Base-by-base conservation (phyloP, 805 yeast species). In the Starmerella riodocensis region DNA sequence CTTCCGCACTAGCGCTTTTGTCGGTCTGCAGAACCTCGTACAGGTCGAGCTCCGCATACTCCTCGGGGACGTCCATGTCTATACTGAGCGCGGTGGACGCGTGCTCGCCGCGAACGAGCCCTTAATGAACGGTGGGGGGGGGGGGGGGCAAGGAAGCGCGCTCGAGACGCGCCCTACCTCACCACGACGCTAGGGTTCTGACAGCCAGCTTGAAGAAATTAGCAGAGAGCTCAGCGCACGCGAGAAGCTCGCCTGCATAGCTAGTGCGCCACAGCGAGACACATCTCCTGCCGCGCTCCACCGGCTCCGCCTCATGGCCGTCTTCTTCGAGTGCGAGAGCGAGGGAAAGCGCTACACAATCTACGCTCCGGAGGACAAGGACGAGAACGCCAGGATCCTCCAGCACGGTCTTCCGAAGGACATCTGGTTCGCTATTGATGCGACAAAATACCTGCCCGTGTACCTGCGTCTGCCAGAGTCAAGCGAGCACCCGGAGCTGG, bases 391-490 rank as follows among this genome's bases (percentile, higher is more conserved):
- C 3, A 20, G 17, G 17, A 38, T 75, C 37, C 70, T 81, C 41
- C 74, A 73, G 53, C 69, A 72, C 49, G 81, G 86, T 1, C 68
- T 70, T 45, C 74, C 73, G 20, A 70, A 70, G 42, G 76, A 79
- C 54, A 61, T 78, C 4, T 81, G 93, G 65, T 81, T 82, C 53
- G 93, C 80, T 56, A 84, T 78, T 6, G 86, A 78, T 48, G 77
- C 76, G 47, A 63, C 73, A 34, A 76, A 84, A 4, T 75, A 84
- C 32, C 91, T 86, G 0, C 93, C 82, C 54, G 67, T 82, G 8
- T 82, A 82, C 51, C 60, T 79, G 21, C 69, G 82, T 40, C 57
- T 76, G 17, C 61, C 66, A 2, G 70, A 66, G 18, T 75, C 70
- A 2, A 9, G 4, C 20, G 22, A 2, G 5, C 8, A 39, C 61